phyloP scores from a whole-genome alignment of 1,284 basidiomycete species.

The Gomphus bonarii region DNA sequence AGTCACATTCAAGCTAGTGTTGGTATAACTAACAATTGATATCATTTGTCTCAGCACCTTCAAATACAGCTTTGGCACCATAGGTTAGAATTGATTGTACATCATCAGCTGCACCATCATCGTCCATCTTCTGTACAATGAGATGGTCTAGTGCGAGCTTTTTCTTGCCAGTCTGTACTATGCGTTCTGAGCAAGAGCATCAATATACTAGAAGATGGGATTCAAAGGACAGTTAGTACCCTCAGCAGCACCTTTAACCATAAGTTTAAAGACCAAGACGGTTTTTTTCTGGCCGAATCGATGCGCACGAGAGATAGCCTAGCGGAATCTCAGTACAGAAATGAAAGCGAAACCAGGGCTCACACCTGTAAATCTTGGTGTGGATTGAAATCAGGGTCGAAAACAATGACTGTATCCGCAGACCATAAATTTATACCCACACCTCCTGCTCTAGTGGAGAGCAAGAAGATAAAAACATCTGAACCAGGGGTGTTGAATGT shows the following conservation, averaged over 20 bases:
- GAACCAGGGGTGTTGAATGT: slow-evolving; percentile 83
- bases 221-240: slow-evolving; percentile 31
- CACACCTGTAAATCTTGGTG: slow-evolving; percentile 76
- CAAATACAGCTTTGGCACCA: slow-evolving; percentile 74
- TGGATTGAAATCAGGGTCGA: slow-evolving; percentile 92
- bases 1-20: neutral
- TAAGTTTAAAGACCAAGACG: slow-evolving; percentile 80
- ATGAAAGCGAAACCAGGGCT: neutral
- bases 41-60: slow-evolving; percentile 43
- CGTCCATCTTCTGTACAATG: slow-evolving; percentile 89
- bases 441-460: slow-evolving; percentile 93
- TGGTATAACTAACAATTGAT: slow-evolving; percentile 50
- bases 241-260: slow-evolving; percentile 85
- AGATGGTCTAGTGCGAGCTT: slow-evolving; percentile 87
- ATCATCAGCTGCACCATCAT: slow-evolving; percentile 62
- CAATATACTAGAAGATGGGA: neutral
- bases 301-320: slow-evolving; percentile 88
- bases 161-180: slow-evolving; percentile 82
- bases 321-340: slow-evolving; percentile 10
- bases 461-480: slow-evolving; percentile 82
- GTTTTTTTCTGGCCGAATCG: slow-evolving; percentile 76
- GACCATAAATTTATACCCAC: slow-evolving; percentile 89
- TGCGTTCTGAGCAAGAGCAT: slow-evolving; percentile 49
- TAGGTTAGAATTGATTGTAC: slow-evolving; percentile 75
- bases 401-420: slow-evolving; percentile 88